Evolutionary conservation across 2,329 filamentous ascomycete species (phyloP).

Genomic region (Pseudogymnoascus sp.): DNA sequence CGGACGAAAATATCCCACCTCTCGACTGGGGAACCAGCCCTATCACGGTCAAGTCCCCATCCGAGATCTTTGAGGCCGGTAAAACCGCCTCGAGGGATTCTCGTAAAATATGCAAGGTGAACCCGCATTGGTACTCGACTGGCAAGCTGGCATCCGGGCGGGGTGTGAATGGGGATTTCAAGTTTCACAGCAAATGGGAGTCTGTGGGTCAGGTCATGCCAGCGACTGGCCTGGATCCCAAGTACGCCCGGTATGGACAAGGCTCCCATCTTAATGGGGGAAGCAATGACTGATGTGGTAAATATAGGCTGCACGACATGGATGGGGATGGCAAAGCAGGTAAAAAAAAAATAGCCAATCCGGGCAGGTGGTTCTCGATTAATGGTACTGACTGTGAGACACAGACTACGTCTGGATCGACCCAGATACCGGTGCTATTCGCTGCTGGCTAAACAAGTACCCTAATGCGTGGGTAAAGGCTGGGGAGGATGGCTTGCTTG

Average conservation of each 20-base stretch:
- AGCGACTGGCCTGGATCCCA: not conserved
- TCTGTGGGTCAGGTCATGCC: not conserved
- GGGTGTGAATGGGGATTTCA: not conserved
- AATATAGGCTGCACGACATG: not conserved
- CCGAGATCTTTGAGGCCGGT: not conserved
- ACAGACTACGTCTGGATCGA: not conserved
- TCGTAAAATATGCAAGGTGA: not conserved
- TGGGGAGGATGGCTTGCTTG: not conserved
- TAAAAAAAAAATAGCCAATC: not conserved
- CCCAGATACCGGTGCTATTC: not conserved
- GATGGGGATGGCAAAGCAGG: not conserved
- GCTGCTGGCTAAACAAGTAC: not conserved
- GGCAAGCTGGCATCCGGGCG: not conserved
- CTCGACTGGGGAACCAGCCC: not conserved
- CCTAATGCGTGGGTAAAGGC: not conserved
- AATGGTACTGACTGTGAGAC: not conserved
- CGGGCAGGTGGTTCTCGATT: not conserved
- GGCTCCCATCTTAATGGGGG: not conserved
- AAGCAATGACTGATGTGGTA: not conserved
- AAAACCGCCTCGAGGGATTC: not conserved
- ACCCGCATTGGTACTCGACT: not conserved
- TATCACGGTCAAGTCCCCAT: not conserved
- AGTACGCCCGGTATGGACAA: not conserved
- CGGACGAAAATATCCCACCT: not conserved
- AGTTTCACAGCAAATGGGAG: not conserved